These are phyloP conservation scores for Lactarius evosmus DNA, from an alignment of 768 basidiomycete species.

Conservation along the genomic window DNA sequence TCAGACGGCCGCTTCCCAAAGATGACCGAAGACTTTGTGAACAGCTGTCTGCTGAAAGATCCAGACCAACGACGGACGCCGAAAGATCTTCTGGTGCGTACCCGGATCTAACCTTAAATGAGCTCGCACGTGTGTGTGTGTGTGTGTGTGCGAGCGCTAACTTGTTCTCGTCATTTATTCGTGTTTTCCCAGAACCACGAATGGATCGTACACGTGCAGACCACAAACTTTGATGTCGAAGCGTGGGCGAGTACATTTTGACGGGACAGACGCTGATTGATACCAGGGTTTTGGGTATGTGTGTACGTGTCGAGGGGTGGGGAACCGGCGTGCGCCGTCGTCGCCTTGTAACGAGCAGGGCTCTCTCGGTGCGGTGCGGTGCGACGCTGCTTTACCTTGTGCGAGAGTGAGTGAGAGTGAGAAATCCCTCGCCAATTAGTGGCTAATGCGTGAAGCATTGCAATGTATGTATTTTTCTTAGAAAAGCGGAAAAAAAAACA, in stretches of 20 bases:
- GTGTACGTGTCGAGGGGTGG: neutral
- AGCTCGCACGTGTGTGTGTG: neutral
- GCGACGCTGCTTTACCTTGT: neutral
- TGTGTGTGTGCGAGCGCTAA: neutral
- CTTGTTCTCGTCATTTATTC: constrained; percentile 9
- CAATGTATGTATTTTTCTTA: constrained; percentile 21
- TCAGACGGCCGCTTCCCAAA: constrained; percentile 68
- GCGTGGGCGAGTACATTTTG: constrained; percentile 78
- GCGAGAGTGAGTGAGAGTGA: neutral
- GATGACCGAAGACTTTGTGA: constrained; percentile 81
- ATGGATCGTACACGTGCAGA: constrained; percentile 67
- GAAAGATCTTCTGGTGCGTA: constrained; percentile 76
- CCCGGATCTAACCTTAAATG: neutral
- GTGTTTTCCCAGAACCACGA: constrained; percentile 52
- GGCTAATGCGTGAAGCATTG: constrained; percentile 12
- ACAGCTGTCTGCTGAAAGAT: constrained; percentile 89
- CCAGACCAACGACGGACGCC: constrained; percentile 80
- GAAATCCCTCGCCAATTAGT: neutral
- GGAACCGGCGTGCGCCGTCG: neutral
- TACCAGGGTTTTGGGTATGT: constrained; percentile 6
- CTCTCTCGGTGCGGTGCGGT: constrained; percentile 4
- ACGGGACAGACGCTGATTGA: constrained; percentile 20
- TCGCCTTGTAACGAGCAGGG: constrained; percentile 18
- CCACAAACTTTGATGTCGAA: constrained; percentile 66
- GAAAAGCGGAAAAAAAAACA: neutral